Conservation (phyloP, 257 asterid genomes). For the Sherardia arvensis region DNA sequence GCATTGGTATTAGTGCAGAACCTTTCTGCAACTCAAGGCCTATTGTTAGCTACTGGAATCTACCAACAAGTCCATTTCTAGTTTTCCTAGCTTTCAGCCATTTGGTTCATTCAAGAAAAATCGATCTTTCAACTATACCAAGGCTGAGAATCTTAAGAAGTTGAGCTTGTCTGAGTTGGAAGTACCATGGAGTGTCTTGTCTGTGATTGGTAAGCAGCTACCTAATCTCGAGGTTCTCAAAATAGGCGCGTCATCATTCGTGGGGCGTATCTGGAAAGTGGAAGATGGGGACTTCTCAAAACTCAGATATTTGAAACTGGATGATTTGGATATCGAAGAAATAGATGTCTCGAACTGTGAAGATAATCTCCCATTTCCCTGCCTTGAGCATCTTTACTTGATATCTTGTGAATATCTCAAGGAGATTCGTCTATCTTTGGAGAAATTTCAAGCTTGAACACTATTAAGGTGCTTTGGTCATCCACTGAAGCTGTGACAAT, state of each 20-base stretch:
- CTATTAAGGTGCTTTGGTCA: neutral
- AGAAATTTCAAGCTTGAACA: neutral
- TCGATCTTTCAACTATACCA: neutral
- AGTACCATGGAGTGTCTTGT: neutral
- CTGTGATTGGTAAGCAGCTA: neutral
- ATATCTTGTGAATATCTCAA: neutral
- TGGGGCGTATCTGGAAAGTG: neutral
- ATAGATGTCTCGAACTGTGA: neutral
- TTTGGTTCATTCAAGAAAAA: neutral
- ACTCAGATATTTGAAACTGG: slow-evolving; percentile 3
- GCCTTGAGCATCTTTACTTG: neutral
- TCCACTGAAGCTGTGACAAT: neutral
- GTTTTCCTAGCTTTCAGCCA: neutral
- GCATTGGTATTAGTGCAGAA: neutral
- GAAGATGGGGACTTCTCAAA: slow-evolving; percentile 4
- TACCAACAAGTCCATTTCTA: neutral
- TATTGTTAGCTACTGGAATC: neutral
- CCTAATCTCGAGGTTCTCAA: slow-evolving; percentile 7
- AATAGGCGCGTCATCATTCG: neutral
- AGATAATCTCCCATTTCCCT: neutral
- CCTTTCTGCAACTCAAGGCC: neutral
- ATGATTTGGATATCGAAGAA: neutral
- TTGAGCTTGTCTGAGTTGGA: neutral
- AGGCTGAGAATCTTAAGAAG: neutral
- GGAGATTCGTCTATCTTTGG: neutral